Evolutionary conservation across 2,329 filamentous ascomycete genomes (phyloP).

Genomic region (Dactylella cylindrospora): DNA sequence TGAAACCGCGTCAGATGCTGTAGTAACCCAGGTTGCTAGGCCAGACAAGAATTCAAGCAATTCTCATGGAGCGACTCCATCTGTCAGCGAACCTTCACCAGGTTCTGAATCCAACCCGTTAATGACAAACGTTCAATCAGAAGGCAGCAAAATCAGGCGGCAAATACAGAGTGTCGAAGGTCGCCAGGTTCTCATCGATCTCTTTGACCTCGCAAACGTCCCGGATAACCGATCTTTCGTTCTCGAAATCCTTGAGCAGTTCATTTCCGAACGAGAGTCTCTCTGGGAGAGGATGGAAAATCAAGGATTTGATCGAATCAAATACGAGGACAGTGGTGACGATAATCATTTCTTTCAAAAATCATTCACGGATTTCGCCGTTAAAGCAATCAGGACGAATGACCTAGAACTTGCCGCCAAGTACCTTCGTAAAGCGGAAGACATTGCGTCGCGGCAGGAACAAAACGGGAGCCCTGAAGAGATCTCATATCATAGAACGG

Average conservation of each 20-base stretch:
- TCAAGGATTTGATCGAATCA: conserved; percentile 3
- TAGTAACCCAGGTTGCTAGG: no score
- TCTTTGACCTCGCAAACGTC: conserved; percentile 9
- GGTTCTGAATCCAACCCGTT: background rate
- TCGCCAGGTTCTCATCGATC: conserved; percentile 8
- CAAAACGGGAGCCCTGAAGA: no score
- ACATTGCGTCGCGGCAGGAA: background rate
- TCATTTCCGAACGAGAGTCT: background rate
- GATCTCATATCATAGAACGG: no score
- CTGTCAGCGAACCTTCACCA: no score
- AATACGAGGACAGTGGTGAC: conserved; percentile 3
- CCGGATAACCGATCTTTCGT: conserved; percentile 7
- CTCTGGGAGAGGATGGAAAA: conserved; percentile 2
- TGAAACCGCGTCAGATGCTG: no score
- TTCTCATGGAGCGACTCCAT: no score
- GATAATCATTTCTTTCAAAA: conserved; percentile 18
- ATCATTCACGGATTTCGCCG: background rate
- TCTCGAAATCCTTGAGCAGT: conserved; percentile 7
- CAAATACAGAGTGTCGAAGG: background rate
- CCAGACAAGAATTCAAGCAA: no score
- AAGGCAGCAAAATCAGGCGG: background rate
- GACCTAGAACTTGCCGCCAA: conserved; percentile 2
- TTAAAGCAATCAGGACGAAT: conserved; percentile 2
- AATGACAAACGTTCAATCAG: background rate
- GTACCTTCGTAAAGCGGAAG: background rate